Base-by-base conservation (phyloP, 192 early-diverging fungal genomes). In the Podila verticillata region DNA sequence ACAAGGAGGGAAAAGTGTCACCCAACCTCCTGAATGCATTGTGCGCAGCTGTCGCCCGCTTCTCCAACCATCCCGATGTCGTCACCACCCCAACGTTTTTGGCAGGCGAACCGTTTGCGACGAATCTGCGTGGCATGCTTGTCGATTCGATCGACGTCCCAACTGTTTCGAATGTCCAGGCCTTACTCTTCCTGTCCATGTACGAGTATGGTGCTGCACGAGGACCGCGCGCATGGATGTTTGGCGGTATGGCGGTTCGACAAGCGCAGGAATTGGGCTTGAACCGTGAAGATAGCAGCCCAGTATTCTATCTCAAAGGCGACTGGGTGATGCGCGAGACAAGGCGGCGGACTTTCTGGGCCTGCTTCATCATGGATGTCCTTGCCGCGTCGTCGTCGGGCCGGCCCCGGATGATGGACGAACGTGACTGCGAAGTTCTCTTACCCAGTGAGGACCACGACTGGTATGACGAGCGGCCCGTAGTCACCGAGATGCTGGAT, bases 141-240 rank as follows among this genome's bases (percentile, higher is more conserved):
- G 68, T 83, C 24, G 69, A 75, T 6, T 70, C 74, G 1, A 83
- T 88, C 32, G 89, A 90, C 54, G 56, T 65, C 19, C 87, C 89
- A 3, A 80, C 70, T 24, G 65, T 88, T 7, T 73, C 84, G 8
- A 81, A 81, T 66, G 83, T 87, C 9, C 89, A 90, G 54, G 86
- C 84, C n/a, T 30, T 90, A 3, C 10, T 85, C 4, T 74, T 87
- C 12, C 35, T 90, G 24, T 66, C 82, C 4, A 65, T 88, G 47
- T 84, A 90, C 59, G 83, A 85, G 26, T 88, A 84, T 57, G 89
- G 89, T 3, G 79, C 81, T 63, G 82, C 81, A 10, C 58, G 84
- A 32, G 87, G 89, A n/a, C 84, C 87, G 26, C 81, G 87, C 24
- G 74, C 84, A n/a, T 90, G 87, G 87, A 88, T 87, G 87, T 88